Base-by-base conservation (phyloP, 768 basidiomycete genomes). In the Leccinum imitatum region DNA sequence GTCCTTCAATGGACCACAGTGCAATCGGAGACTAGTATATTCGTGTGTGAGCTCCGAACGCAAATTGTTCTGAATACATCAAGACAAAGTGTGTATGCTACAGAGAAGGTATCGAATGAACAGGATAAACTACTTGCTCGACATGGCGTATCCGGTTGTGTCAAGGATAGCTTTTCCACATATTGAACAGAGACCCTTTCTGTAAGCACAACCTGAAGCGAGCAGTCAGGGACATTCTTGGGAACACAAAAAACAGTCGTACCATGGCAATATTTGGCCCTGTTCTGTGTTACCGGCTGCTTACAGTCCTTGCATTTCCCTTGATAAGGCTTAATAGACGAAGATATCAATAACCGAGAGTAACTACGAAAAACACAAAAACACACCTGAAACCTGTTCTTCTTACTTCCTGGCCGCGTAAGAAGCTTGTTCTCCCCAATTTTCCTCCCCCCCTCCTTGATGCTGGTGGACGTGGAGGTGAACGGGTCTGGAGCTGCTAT, bases 401-500 rank as follows among this genome's bases (percentile, higher is more conserved):
- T 90, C 56, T 87, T 87, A 61, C 81, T 83, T 31, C 87, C 87
- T 31, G 87, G 87, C 37, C 87, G 81, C 56, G 79, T 78, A 50
- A 91, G 77, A 30, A 93, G 83, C 78, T 92, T 92, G 78, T 93
- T 93, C 80, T 91, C 91, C 61, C 89, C 90, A 44, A 93, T 83
- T 74, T 83, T 92, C 63, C 92, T 82, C 31, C 86, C 83, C 52
- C 91, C 91, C 17, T 88, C 87, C 77, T 89, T 92, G 76, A 92
- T 88, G 63, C 86, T 84, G 53, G 76, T 75, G 2, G 89, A 86
- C 50, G 87, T 87, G 11, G 90, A 82, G 33, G 80, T 82, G 76
- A 93, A 94, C 44, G 92, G 92, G 77, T 94, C 92, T 51, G 92
- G 93, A 3, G 92, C 92, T 58, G 92, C 92, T 50, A 94, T 82